These are phyloP conservation scores for Apiotrichum porosum DNA, from an alignment of 1,284 basidiomycete genomes.

Conservation along the genomic window DNA sequence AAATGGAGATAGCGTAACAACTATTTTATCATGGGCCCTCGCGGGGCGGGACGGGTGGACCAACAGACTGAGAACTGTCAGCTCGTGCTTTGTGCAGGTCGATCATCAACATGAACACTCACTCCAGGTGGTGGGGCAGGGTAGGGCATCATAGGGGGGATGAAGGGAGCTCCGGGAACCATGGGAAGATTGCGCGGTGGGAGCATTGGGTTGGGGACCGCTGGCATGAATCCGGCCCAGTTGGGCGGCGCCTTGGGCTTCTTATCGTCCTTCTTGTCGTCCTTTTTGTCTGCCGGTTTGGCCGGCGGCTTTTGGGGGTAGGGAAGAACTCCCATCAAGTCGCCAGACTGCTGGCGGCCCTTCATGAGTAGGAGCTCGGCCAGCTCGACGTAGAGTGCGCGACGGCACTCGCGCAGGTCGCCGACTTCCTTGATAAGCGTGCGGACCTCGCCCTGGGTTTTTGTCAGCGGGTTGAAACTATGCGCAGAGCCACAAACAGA, in stretches of 20 bases:
- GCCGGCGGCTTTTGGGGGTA: conserved; percentile 37
- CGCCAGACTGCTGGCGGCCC: conserved; percentile 43
- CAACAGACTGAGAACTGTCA: too few species aligned
- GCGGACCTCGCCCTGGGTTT: conserved; percentile 43
- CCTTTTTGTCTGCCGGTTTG: conserved; percentile 26
- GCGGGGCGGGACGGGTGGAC: too few species aligned
- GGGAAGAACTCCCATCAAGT: conserved; percentile 47
- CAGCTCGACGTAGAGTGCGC: conserved; percentile 46
- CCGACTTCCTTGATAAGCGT: conserved; percentile 47
- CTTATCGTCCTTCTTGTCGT: conserved; percentile 2
- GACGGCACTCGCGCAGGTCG: conserved; percentile 42
- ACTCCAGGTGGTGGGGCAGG: too few species aligned
- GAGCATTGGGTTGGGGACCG: background rate
- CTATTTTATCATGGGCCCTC: too few species aligned
- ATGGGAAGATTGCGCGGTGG: background rate
- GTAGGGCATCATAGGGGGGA: too few species aligned
- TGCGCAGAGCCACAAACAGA: too few species aligned
- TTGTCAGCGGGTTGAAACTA: too few species aligned
- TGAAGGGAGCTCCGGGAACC: too few species aligned
- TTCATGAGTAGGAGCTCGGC: conserved; percentile 48
- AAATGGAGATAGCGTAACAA: too few species aligned
- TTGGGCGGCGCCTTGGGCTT: conserved; percentile 7
- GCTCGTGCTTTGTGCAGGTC: too few species aligned
- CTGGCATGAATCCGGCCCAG: conserved; percentile 8
- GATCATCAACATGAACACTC: too few species aligned